Evolutionary conservation across 2,329 filamentous ascomycete genomes (phyloP).

Genomic region (Atkinsonella hypoxylon): DNA sequence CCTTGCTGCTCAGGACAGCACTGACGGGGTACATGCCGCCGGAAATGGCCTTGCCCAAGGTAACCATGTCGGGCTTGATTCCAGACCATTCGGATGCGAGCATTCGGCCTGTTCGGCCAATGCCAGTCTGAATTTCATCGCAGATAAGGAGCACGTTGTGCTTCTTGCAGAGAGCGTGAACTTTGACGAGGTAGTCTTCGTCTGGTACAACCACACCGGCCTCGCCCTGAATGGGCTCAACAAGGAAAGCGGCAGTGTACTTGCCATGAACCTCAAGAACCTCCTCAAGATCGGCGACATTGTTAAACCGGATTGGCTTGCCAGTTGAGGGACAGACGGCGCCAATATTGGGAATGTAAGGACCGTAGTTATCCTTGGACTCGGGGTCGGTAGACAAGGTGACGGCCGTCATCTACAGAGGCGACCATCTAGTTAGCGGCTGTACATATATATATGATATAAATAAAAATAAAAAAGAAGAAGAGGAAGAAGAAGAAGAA

Average conservation of each 20-base stretch:
- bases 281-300: slow-evolving; percentile 66
- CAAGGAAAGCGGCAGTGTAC: slow-evolving; percentile 82
- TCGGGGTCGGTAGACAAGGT: slow-evolving; percentile 93
- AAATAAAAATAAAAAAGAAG: too few relatives aligned
- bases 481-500: too few relatives aligned
- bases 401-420: slow-evolving; percentile 73
- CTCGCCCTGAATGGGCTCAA: slow-evolving; percentile 96
- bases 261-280: slow-evolving; percentile 70
- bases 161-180: slow-evolving; percentile 79
- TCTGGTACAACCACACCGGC: slow-evolving; percentile 93
- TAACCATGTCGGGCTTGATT: slow-evolving; percentile 89
- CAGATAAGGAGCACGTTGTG: slow-evolving; percentile 93
- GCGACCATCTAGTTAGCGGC: not conserved
- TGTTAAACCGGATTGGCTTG: slow-evolving; percentile 75
- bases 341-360: slow-evolving; percentile 83
- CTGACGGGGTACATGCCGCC: slow-evolving; percentile 99
- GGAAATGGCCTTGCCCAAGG: slow-evolving; percentile 94
- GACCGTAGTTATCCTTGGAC: slow-evolving; percentile 92
- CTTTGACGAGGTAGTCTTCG: slow-evolving; percentile 71
- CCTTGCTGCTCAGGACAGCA: slow-evolving; percentile 74
- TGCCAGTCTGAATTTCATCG: slow-evolving; percentile 97
- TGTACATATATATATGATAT: too few relatives aligned
- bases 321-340: slow-evolving; percentile 61
- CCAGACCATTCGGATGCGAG: slow-evolving; percentile 90
- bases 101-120: slow-evolving; percentile 87